Percentiles rank a stretch among this genome's conserved stretches.
Evolutionary conservation across 225 moss, liverwort and hornwort species (phyloP).

Genomic region (Rhytidiadelphus loreus): DNA sequence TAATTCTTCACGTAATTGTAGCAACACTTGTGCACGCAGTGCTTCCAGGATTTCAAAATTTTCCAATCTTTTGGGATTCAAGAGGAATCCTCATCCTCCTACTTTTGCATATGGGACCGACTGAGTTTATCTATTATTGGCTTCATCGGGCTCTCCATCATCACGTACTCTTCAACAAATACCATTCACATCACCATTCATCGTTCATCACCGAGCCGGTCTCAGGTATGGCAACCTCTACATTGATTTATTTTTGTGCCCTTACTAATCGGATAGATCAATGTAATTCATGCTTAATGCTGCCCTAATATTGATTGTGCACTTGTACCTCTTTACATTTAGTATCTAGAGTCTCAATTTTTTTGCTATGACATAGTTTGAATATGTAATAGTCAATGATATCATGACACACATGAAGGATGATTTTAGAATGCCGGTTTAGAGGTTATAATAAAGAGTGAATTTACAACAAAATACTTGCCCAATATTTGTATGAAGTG

Average conservation of each 20-base stretch:
- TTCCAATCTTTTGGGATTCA: constrained; percentile 55
- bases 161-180: constrained; percentile 68
- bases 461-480: too few species aligned
- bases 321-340: not conserved
- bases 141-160: constrained; percentile 87
- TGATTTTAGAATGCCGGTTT: not conserved
- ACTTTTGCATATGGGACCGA: constrained; percentile 71
- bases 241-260: not conserved
- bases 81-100: constrained; percentile 53
- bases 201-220: constrained; percentile 83
- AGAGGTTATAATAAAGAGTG: not conserved
- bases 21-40: constrained; percentile 58
- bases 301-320: not conserved
- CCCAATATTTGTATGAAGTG: too few species aligned
- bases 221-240: constrained; percentile 23
- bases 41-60: constrained; percentile 55
- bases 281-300: not conserved
- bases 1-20: constrained; percentile 50
- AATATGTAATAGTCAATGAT: not conserved
- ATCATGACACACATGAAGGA: not conserved
- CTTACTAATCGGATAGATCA: not conserved
- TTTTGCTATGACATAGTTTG: not conserved
- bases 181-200: constrained; percentile 96
- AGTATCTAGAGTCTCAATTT: too few species aligned
- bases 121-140: constrained; percentile 85